Evolutionary conservation across 2,329 filamentous ascomycete species (phyloP).

Genomic region (Zasmidium angulare): DNA sequence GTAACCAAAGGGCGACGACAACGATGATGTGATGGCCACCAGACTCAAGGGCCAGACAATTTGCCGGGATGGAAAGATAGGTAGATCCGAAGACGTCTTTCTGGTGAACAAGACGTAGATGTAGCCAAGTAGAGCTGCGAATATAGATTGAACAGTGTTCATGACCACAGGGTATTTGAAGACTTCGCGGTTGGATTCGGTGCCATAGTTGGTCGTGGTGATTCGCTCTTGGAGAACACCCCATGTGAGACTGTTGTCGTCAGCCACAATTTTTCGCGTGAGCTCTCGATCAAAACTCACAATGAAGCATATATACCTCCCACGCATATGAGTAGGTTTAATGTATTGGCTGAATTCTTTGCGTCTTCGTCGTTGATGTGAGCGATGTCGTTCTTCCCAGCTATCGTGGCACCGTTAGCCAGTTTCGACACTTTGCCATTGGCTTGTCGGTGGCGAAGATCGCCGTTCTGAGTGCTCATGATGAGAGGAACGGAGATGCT

Average conservation of each 20-base stretch:
- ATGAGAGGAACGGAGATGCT: too few relatives aligned
- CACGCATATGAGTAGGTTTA: slow-evolving; percentile 83
- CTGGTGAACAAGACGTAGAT: slow-evolving; percentile 70
- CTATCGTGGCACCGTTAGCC: slow-evolving; percentile 20
- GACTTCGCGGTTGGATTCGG: slow-evolving; percentile 60
- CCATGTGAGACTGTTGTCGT: slow-evolving; percentile 73
- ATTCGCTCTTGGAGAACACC: slow-evolving; percentile 95
- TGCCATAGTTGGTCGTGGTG: slow-evolving; percentile 84
- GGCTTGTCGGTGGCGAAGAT: slow-evolving; percentile 25
- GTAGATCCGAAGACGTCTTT: slow-evolving; percentile 44
- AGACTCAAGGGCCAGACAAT: slow-evolving; percentile 79
- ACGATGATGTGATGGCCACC: slow-evolving; percentile 81
- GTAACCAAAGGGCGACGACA: slow-evolving; percentile 95
- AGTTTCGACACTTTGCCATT: slow-evolving; percentile 23
- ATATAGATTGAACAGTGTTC: slow-evolving; percentile 90
- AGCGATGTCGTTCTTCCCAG: slow-evolving; percentile 28
- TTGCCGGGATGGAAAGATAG: slow-evolving; percentile 72
- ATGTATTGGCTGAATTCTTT: slow-evolving; percentile 21
- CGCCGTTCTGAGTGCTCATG: slow-evolving; percentile 26
- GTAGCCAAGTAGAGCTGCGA: slow-evolving; percentile 79
- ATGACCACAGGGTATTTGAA: slow-evolving; percentile 95
- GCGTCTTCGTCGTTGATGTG: slow-evolving; percentile 18
- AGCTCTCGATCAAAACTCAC: slow-evolving; percentile 51
- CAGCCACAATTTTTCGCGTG: background rate
- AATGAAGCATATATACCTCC: slow-evolving; percentile 95